A percentile compares a stretch with the other conserved stretches of the same genome.
These are phyloP conservation scores for Chrysoporthe puriensis DNA, from an alignment of 2,329 filamentous ascomycete species.

Conservation along the genomic window DNA sequence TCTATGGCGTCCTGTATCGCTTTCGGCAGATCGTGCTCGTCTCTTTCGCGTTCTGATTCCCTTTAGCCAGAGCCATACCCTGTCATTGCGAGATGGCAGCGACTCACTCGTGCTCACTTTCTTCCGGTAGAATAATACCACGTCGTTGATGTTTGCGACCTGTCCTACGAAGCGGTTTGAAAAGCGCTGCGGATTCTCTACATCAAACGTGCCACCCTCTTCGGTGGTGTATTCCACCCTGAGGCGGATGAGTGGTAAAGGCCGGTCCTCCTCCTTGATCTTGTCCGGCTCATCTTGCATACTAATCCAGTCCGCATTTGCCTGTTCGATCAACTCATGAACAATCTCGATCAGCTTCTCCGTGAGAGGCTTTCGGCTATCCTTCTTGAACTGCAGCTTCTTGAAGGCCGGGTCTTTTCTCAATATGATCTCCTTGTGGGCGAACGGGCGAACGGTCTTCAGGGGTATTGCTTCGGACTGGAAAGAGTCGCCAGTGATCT, in stretches of 20 bases:
- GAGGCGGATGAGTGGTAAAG: constrained; percentile 82
- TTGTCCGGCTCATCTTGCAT: constrained; percentile 69
- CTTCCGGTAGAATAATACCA: constrained; percentile 90
- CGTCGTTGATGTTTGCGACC: constrained; percentile 92
- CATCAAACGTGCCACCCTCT: constrained; percentile 83
- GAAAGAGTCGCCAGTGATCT: constrained; percentile 81
- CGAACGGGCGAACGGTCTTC: constrained; percentile 88
- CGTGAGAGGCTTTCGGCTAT: constrained; percentile 82
- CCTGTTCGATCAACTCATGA: constrained; percentile 84
- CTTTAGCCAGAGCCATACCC: constrained; percentile 28
- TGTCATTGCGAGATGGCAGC: constrained; percentile 19
- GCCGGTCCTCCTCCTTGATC: constrained; percentile 63
- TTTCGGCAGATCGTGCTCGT: constrained; percentile 64
- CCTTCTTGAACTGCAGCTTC: constrained; percentile 76
- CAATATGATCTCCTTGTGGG: constrained; percentile 81
- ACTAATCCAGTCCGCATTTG: constrained; percentile 77
- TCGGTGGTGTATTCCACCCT: constrained; percentile 89
- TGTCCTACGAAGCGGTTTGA: constrained; percentile 89
- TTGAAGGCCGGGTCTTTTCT: constrained; percentile 76
- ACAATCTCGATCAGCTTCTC: constrained; percentile 76
- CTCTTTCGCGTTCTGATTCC: constrained; percentile 44
- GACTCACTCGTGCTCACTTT: constrained; percentile 64
- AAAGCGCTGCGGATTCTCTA: constrained; percentile 94
- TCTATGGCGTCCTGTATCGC: constrained; percentile 64
- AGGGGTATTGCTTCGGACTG: constrained; percentile 78